phyloP scores from a whole-genome alignment of 2,329 filamentous ascomycete genomes.

The Penicillium brasilianum region DNA sequence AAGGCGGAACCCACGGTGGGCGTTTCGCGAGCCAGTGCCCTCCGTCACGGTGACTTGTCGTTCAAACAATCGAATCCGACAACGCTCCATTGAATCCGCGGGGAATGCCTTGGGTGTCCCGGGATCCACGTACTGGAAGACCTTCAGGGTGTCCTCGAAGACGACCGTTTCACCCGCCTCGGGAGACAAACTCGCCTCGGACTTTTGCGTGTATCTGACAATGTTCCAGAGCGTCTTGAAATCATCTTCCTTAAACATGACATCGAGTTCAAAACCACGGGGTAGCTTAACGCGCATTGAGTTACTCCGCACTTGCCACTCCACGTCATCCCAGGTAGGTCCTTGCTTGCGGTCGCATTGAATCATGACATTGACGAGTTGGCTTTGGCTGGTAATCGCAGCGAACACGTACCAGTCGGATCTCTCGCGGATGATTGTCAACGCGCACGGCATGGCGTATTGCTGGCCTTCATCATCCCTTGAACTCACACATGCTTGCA shows the following conservation, averaged over 20 bases:
- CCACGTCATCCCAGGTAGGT: constrained; percentile 79
- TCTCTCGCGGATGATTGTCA: constrained; percentile 75
- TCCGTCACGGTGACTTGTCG: constrained; percentile 69
- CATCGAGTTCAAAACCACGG: constrained; percentile 73
- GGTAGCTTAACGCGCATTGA: constrained; percentile 73
- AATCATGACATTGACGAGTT: constrained; percentile 74
- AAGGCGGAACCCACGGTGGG: constrained; percentile 80
- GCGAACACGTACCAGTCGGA: constrained; percentile 73
- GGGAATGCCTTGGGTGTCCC: constrained; percentile 76
- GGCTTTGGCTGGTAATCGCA: constrained; percentile 78
- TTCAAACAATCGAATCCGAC: constrained; percentile 77
- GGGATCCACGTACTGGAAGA: constrained; percentile 81
- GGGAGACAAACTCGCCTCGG: constrained; percentile 72
- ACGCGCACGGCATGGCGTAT: constrained; percentile 72
- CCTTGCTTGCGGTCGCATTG: constrained; percentile 70
- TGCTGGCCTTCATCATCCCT: constrained; percentile 68
- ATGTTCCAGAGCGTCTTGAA: constrained; percentile 81
- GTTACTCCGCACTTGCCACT: constrained; percentile 73
- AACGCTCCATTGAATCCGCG: constrained; percentile 71
- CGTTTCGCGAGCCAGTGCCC: constrained; percentile 71
- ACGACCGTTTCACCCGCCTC: constrained; percentile 71
- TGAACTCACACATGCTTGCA: constrained; percentile 75
- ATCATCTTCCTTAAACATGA: constrained; percentile 76
- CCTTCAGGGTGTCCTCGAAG: constrained; percentile 71
- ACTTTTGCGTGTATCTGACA: constrained; percentile 80